Base-by-base conservation (phyloP, 2,329 filamentous ascomycete genomes). In the Colletotrichum neosansevieriae region DNA sequence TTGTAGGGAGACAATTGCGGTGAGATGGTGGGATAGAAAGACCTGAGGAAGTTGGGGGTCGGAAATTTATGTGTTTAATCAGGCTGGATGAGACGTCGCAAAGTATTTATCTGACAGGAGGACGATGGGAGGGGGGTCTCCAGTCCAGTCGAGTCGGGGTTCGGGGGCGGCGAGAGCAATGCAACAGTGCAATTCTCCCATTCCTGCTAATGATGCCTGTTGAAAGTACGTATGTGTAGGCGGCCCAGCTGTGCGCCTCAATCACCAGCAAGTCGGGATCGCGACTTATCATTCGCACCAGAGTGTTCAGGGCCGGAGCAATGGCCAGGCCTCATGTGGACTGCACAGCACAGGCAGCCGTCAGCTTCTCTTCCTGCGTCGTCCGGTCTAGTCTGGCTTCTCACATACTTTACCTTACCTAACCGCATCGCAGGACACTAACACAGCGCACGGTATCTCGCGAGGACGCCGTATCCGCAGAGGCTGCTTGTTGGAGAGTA, bases 71-170 rank as follows among this genome's bases (percentile, higher is more conserved):
- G 54, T 38, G 40, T 24, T 51, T 24, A 54, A 60, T 47, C 21
- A 69, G 66, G 61, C 66, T 69, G 40, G 61, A 56, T 42, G 66
- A 69, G 66, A n/a, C 54, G 62, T 40, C 54, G 61, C 40, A 56
- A 56, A 65, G 40, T 69, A 66, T 69, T 69, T 69, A 69, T 69
- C 42, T 44, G 56, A 29, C 45, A 38, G 49, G 34, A 32, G 40
- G 24, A 47, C 15, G 17, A 24, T 32, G 32, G 36, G 19, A 42
- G 32, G 59, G 53, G 44, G 42, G 34, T 24, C 21, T 24, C 21
- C 21, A 24, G 32, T 59, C 42, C 21, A 34, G 42, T 47, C 56
- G 24, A 47, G 19, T 58, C 40, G 19, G 34, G 38, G 32, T 38
- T 65, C 11, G 50, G 59, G 58, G 50, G 58, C 40, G 13, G 21